Conservation (phyloP, 2,329 filamentous ascomycete genomes). For the Cordyceps farinosa region DNA sequence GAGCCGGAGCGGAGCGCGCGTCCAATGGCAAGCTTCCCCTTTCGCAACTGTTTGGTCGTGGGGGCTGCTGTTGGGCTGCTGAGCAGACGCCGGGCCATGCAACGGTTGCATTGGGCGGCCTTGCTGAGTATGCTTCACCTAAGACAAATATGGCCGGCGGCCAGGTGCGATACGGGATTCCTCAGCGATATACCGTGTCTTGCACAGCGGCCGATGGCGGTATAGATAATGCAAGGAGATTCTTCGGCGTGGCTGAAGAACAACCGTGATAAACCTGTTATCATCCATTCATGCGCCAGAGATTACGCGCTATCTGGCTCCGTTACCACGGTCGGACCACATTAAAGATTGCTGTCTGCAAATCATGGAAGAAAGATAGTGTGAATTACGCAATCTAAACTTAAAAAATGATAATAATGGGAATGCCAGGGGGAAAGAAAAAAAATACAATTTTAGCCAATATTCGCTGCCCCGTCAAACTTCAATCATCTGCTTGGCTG, state of each 20-base stretch:
- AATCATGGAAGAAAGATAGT: neutral
- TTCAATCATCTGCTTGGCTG: slow-evolving; percentile 24
- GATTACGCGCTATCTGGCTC: neutral
- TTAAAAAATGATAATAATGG: neutral
- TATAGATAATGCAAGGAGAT: neutral
- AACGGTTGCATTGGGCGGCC: neutral
- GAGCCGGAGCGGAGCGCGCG: neutral
- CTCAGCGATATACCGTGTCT: neutral
- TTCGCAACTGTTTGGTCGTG: neutral
- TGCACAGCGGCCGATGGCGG: neutral
- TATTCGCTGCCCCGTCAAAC: slow-evolving; percentile 17
- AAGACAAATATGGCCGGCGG: neutral
- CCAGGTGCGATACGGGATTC: neutral
- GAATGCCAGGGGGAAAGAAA: neutral
- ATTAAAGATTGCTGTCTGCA: neutral
- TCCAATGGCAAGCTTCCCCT: neutral
- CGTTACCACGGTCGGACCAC: neutral
- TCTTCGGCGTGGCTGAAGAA: neutral
- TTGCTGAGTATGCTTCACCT: neutral
- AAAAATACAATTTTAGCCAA: neutral
- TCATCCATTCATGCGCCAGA: neutral
- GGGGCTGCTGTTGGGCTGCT: neutral
- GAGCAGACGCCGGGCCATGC: neutral
- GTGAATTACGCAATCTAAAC: neutral
- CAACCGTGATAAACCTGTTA: neutral